These are phyloP conservation scores for Candida pseudofarinosa DNA, from an alignment of 805 yeast genomes.

Conservation along the genomic window DNA sequence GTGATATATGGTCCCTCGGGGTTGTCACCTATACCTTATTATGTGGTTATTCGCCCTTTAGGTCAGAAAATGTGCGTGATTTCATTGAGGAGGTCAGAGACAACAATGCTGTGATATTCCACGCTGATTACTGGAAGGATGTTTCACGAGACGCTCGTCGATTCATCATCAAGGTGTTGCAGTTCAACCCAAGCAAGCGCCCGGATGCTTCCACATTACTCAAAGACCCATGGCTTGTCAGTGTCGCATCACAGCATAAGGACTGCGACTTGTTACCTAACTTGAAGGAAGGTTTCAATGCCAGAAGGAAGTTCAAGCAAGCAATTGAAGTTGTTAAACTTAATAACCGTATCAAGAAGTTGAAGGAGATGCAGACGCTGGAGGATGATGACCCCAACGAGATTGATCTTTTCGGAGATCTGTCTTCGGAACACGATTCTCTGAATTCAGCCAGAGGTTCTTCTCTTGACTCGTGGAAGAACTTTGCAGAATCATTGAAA, in stretches of 20 bases:
- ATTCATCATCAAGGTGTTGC: slow-evolving; percentile 69
- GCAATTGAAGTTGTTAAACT: slow-evolving; percentile 83
- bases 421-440: slow-evolving; percentile 15
- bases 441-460: slow-evolving; percentile 1
- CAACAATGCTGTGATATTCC: slow-evolving; percentile 79
- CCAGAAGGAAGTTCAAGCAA: slow-evolving; percentile 76
- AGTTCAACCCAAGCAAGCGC: slow-evolving; percentile 61
- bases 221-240: slow-evolving; percentile 65
- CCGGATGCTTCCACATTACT: slow-evolving; percentile 65
- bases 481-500: slow-evolving; percentile 21
- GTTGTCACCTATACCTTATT: slow-evolving; percentile 86
- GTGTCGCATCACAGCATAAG: slow-evolving; percentile 45
- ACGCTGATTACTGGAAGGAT: slow-evolving; percentile 79
- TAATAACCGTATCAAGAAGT: slow-evolving; percentile 70
- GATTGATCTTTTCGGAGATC: slow-evolving; percentile 38
- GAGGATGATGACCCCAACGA: slow-evolving; percentile 53
- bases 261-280: slow-evolving; percentile 73
- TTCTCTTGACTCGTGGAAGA: slow-evolving; percentile 26
- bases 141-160: slow-evolving; percentile 77
- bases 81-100: slow-evolving; percentile 74
- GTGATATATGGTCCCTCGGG: slow-evolving; percentile 95
- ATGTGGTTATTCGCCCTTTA: slow-evolving; percentile 90
- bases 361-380: slow-evolving; percentile 58
- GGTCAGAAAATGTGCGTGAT: slow-evolving; percentile 77
- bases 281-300: slow-evolving; percentile 77